Base-by-base conservation (phyloP, 2,329 filamentous ascomycete species). In the Colletotrichum musicola region DNA sequence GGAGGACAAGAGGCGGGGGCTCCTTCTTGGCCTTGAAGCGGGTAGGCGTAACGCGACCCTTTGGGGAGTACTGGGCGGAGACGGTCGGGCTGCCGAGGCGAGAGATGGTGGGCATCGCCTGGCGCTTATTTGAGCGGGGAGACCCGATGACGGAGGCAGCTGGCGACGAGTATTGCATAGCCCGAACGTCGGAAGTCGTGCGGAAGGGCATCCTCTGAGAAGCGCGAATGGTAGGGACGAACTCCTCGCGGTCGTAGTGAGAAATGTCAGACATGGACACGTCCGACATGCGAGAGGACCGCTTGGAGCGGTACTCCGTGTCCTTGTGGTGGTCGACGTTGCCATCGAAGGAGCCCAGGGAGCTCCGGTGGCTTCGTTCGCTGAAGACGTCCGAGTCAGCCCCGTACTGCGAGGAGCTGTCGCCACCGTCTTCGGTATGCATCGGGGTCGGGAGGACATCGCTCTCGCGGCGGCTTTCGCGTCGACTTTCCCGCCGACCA, bases 151-250 rank as follows among this genome's bases (percentile, higher is more conserved):
- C 80, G 0, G 89, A 90, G 0, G 85, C 81, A 0, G 89, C 82
- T 0, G 90, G 91, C 0, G 90, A 92, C 2, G 87, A 86, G 89
- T 93, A 92, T 72, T 93, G 92, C 80, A 93, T 85, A 1, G 90
- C 89, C 57, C 89, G 88, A 7, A 93, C 88, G 13, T 89, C 90
- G 1, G 90, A 91, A 0, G 91, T 88, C 13, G 91, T 91, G 55
- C 91, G 85, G 76, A 94, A 93, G 1, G 88, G 86, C 5, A 89
- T 87, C 3, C 91, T 86, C 9, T 86, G 84, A 7, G 86, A 88
- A 7, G 85, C 84, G 61, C 90, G 86, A 22, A 86, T 81, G n/a
- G 86, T 87, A 2, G 86, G 83, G 1, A 85, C 73, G 68, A 87
- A 87, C 16, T 85, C 81, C 0, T 84, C 82, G 12, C 82, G 79